Evolutionary conservation across 1,139 yeast genomes (phyloP).

Genomic region (Pneumocystis carinii): DNA sequence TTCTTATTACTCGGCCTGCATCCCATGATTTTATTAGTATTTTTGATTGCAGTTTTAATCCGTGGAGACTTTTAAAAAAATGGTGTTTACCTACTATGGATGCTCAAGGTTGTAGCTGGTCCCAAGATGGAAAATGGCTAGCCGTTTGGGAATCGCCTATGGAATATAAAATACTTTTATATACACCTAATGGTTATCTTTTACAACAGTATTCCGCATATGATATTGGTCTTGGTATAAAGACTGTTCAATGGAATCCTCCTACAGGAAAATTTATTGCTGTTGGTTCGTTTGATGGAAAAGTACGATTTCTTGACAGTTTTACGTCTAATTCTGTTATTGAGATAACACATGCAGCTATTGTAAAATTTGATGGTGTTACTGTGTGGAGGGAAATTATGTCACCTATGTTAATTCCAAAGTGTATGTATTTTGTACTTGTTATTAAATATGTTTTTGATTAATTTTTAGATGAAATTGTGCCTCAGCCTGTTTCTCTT

Average conservation of each 20-base stretch:
- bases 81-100: slow-evolving; percentile 12
- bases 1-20: slow-evolving; percentile 13
- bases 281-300: slow-evolving; percentile 15
- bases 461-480: neutral
- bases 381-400: slow-evolving; percentile 14
- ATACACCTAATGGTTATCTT: slow-evolving; percentile 11
- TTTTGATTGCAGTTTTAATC: slow-evolving; percentile 5
- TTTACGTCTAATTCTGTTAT: slow-evolving; percentile 16
- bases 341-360: slow-evolving; percentile 11
- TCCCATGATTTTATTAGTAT: slow-evolving; percentile 13
- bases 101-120: slow-evolving; percentile 16
- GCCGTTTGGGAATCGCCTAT: slow-evolving; percentile 15
- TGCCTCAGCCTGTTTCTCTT: slow-evolving; percentile 11
- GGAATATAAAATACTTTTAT: slow-evolving; percentile 14
- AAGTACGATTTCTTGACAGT: slow-evolving; percentile 14
- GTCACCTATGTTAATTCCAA: slow-evolving; percentile 3
- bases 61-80: neutral
- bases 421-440: slow-evolving; percentile 5
- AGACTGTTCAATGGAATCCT: slow-evolving; percentile 12
- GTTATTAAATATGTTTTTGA: neutral
- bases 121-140: slow-evolving; percentile 17
- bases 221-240: slow-evolving; percentile 8
- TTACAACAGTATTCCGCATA: slow-evolving; percentile 8
- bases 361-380: slow-evolving; percentile 6
- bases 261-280: slow-evolving; percentile 14